These are phyloP conservation scores for Rugosomyces carneus DNA, from an alignment of 1,284 basidiomycete species.

Conservation along the genomic window DNA sequence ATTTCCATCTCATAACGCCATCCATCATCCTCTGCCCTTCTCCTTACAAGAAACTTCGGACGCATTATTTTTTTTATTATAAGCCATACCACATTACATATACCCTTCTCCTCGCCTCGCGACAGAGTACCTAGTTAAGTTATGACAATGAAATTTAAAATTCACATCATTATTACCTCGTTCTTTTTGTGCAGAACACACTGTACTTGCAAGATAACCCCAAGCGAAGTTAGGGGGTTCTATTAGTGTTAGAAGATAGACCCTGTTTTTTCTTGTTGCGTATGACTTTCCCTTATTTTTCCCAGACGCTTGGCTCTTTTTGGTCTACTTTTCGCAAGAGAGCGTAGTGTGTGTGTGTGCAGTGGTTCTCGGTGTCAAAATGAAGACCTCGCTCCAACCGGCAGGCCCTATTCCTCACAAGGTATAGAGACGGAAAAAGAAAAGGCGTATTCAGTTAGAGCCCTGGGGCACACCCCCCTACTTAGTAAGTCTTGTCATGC, in stretches of 20 bases:
- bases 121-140: neutral
- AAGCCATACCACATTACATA: conserved; percentile 8
- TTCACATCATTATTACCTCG: too few relatives aligned
- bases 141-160: too few relatives aligned
- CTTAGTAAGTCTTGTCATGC: too few relatives aligned
- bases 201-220: too few relatives aligned
- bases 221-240: too few relatives aligned
- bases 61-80: conserved; percentile 4
- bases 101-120: neutral
- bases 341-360: neutral
- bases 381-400: conserved; percentile 12
- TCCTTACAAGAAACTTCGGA: neutral
- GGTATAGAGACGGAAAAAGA: neutral
- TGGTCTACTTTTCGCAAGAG: neutral
- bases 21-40: neutral
- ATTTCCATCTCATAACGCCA: conserved; percentile 13
- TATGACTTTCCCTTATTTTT: neutral
- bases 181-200: too few relatives aligned
- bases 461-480: neutral
- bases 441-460: neutral
- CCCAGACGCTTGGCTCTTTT: neutral
- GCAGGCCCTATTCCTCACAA: conserved; percentile 6
- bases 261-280: neutral
- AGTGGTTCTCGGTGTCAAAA: conserved; percentile 4
- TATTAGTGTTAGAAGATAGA: too few relatives aligned